These are phyloP conservation scores for Coemansia sp. DNA, from an alignment of 192 early-diverging fungal species.

Conservation along the genomic window DNA sequence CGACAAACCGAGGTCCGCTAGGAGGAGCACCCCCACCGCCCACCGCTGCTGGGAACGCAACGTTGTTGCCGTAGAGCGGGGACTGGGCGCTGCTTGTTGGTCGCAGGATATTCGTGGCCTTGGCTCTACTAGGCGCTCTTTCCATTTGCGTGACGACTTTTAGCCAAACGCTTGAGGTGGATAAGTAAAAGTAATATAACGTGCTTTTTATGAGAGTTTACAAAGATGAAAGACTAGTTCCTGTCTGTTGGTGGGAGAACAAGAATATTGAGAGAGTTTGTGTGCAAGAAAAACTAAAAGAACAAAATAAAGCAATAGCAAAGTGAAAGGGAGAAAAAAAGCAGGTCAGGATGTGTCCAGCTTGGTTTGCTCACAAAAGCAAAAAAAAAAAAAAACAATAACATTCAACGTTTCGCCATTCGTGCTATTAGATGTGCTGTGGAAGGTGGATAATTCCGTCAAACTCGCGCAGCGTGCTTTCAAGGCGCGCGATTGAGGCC, in stretches of 20 bases:
- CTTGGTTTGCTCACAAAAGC: background rate
- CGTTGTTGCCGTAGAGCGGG: constrained; percentile 9
- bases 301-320: constrained; percentile 1
- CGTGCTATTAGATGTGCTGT: constrained; percentile 19
- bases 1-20: constrained; percentile 37
- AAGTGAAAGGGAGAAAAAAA: background rate
- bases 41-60: background rate
- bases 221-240: background rate
- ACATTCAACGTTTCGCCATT: background rate
- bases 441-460: constrained; percentile 30
- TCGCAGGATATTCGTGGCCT: constrained; percentile 51
- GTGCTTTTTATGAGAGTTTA: background rate
- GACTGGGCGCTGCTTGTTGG: constrained; percentile 50
- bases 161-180: background rate
- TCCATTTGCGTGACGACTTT: constrained; percentile 23
- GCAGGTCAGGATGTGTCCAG: too few species aligned
- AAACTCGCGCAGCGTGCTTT: constrained; percentile 34
- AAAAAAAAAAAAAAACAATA: constrained; percentile 2
- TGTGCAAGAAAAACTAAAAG: background rate
- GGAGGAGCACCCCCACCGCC: constrained; percentile 6
- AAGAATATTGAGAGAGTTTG: background rate
- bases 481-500: constrained; percentile 23
- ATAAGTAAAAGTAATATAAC: background rate
- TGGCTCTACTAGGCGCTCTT: constrained; percentile 48
- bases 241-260: background rate